phyloP scores from a whole-genome alignment of 345 rosid genomes.

The Geranium rotundifolium region DNA sequence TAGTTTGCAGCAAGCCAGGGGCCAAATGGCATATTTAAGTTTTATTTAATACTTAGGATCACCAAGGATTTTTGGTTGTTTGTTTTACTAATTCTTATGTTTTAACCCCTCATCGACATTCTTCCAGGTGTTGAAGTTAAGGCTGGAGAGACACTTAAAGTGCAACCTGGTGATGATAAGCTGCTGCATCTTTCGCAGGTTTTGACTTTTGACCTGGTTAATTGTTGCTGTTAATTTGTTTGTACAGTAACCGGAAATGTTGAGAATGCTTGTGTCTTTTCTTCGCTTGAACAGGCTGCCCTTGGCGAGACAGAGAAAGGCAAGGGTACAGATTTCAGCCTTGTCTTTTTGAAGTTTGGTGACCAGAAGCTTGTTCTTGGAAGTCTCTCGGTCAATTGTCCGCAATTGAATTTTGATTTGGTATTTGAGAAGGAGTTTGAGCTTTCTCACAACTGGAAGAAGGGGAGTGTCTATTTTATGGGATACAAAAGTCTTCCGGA shows the following conservation, averaged over 20 bases:
- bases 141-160: constrained; percentile 30
- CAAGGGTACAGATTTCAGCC: constrained; percentile 30
- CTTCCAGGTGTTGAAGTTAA: constrained; percentile 35
- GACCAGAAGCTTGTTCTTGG: constrained; percentile 41
- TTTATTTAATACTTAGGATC: too few species aligned
- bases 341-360: constrained; percentile 28
- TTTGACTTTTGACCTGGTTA: background rate
- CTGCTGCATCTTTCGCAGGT: constrained; percentile 33
- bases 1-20: too few species aligned
- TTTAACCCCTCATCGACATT: background rate
- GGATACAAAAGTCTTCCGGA: constrained; percentile 39
- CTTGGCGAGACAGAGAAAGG: constrained; percentile 48
- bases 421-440: constrained; percentile 63
- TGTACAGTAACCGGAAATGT: background rate
- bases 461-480: constrained; percentile 43
- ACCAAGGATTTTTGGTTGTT: background rate
- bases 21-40: too few species aligned
- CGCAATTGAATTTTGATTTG: constrained; percentile 51
- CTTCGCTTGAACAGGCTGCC: constrained; percentile 29
- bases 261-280: background rate
- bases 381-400: constrained; percentile 38
- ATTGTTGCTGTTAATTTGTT: background rate
- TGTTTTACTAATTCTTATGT: background rate
- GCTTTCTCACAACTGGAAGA: constrained; percentile 67
- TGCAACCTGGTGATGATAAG: constrained; percentile 11